phyloP scores from a whole-genome alignment of 2,329 filamentous ascomycete genomes.

The Chaetomium olivaceum region DNA sequence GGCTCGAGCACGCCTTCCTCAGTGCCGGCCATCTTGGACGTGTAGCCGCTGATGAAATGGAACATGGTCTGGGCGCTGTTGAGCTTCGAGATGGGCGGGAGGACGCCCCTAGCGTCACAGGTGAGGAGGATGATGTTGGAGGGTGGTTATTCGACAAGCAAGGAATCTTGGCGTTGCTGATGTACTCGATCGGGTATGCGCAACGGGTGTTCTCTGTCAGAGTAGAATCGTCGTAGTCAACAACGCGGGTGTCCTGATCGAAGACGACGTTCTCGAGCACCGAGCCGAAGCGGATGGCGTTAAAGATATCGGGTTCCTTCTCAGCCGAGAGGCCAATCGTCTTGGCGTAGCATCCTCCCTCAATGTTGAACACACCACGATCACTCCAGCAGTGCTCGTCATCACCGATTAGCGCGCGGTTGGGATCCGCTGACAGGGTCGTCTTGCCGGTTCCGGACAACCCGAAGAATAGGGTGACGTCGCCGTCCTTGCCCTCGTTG shows the following conservation, averaged over 20 bases:
- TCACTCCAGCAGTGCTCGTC: constrained; percentile 99
- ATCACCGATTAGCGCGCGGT: constrained; percentile 93
- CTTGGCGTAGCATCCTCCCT: constrained; percentile 99
- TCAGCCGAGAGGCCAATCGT: constrained; percentile 94
- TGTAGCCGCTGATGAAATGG: constrained; percentile 99
- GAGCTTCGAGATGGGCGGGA: constrained; percentile 97
- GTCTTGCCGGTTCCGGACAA: constrained; percentile 99
- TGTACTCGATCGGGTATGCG: constrained; percentile 99
- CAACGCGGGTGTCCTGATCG: constrained; percentile 81
- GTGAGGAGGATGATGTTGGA: constrained; percentile 98
- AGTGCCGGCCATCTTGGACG: constrained; percentile 99
- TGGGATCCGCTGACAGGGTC: constrained; percentile 93
- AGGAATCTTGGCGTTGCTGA: constrained; percentile 97
- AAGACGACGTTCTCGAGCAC: constrained; percentile 99
- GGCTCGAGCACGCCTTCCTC: constrained; percentile 97
- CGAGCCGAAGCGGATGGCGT: constrained; percentile 93
- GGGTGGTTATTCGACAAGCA: constrained; percentile 83
- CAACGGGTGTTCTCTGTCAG: constrained; percentile 98
- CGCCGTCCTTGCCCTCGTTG: constrained; percentile 91
- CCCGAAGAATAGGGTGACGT: constrained; percentile 99
- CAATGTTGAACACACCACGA: constrained; percentile 97
- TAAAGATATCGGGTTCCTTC: constrained; percentile 98
- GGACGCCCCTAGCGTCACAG: constrained; percentile 94
- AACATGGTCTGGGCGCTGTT: constrained; percentile 97
- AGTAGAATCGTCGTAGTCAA: constrained; percentile 94